Evolutionary conservation across 2,329 filamentous ascomycete genomes (phyloP).

Genomic region (Aureobasidium sp.): DNA sequence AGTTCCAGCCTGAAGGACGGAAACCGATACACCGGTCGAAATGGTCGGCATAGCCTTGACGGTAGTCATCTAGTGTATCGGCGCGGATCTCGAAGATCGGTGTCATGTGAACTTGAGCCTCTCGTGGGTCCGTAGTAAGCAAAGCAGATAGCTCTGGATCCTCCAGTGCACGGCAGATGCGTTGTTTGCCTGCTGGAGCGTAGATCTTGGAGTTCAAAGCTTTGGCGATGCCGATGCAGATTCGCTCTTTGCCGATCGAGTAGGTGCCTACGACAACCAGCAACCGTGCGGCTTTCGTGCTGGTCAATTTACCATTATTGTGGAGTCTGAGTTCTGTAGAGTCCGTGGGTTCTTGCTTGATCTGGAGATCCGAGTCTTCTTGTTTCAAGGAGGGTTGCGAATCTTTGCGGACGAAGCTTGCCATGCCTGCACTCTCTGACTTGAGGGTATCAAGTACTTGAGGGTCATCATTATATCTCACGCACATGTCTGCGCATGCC

Average conservation of each 20-base stretch:
- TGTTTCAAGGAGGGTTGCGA: slow-evolving; percentile 34
- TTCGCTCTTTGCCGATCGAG: slow-evolving; percentile 94
- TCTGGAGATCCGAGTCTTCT: slow-evolving; percentile 26
- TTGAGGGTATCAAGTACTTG: slow-evolving; percentile 48
- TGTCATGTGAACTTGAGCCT: slow-evolving; percentile 97
- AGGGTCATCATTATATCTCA: slow-evolving; percentile 63
- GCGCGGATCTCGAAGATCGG: slow-evolving; percentile 88
- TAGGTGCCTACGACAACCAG: slow-evolving; percentile 94
- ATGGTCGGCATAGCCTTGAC: slow-evolving; percentile 68
- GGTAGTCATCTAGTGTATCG: slow-evolving; percentile 84
- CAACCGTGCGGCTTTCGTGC: slow-evolving; percentile 53
- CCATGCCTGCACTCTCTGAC: slow-evolving; percentile 52
- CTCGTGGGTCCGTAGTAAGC: slow-evolving; percentile 70
- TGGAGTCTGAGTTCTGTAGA: slow-evolving; percentile 25
- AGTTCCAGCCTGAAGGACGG: slow-evolving; percentile 90
- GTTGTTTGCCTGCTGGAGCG: slow-evolving; percentile 73
- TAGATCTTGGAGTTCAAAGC: slow-evolving; percentile 85
- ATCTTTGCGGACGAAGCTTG: slow-evolving; percentile 51
- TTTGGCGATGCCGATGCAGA: slow-evolving; percentile 85
- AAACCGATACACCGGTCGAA: slow-evolving; percentile 88
- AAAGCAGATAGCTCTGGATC: slow-evolving; percentile 72
- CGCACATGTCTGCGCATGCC: slow-evolving; percentile 81
- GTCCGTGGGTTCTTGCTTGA: slow-evolving; percentile 34
- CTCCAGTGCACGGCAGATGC: slow-evolving; percentile 76
- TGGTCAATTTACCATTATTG: slow-evolving; percentile 26